Percentiles rank a stretch among this genome's conserved stretches.
These are phyloP conservation scores for Diversispora eburnea DNA, from an alignment of 192 early-diverging fungal genomes.

Conservation along the genomic window DNA sequence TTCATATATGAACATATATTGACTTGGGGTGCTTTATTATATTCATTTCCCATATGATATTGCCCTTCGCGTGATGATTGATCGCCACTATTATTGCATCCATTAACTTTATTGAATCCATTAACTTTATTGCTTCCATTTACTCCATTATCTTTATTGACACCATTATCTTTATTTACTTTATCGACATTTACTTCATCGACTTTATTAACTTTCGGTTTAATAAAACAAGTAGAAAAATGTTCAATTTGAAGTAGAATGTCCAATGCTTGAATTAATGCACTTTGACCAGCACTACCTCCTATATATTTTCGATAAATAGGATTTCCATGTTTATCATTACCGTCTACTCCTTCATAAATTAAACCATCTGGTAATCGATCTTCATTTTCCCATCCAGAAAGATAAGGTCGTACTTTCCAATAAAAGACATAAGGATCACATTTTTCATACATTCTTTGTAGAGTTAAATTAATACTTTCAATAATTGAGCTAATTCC, in stretches of 20 bases:
- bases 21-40: too few species aligned
- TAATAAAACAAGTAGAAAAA: constrained; percentile 60
- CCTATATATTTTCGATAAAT: constrained; percentile 80
- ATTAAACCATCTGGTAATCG: constrained; percentile 84
- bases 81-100: too few species aligned
- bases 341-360: constrained; percentile 85
- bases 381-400: constrained; percentile 87
- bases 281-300: constrained; percentile 90
- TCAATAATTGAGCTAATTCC: constrained; percentile 52
- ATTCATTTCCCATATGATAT: too few species aligned
- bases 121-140: too few species aligned
- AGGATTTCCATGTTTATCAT: constrained; percentile 48
- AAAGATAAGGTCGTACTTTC: constrained; percentile 85
- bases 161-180: too few species aligned
- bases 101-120: too few species aligned
- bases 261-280: constrained; percentile 89
- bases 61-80: too few species aligned
- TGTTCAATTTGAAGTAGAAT: constrained; percentile 86
- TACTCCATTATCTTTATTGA: too few species aligned
- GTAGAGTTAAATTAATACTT: constrained; percentile 53
- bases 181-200: too few species aligned
- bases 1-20: too few species aligned
- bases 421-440: constrained; percentile 95
- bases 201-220: constrained; percentile 17
- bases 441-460: constrained; percentile 88